Conservation (phyloP, 805 yeast genomes). For the Candida sphagnicola region DNA sequence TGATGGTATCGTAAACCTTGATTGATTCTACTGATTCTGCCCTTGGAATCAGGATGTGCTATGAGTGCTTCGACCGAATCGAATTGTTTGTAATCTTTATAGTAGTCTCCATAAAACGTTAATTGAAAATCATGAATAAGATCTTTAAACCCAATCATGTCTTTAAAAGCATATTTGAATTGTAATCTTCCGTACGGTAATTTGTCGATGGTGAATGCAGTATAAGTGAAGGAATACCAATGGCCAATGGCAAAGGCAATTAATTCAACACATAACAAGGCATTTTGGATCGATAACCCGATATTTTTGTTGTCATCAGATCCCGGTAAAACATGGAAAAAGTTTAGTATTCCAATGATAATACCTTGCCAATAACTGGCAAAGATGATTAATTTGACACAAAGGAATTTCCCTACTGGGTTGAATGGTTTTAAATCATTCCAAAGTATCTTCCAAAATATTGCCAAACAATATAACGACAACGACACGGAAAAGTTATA, state of each 20-base stretch:
- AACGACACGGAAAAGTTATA: slow-evolving; percentile 80
- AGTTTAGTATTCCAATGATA: slow-evolving; percentile 49
- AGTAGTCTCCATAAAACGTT: slow-evolving; percentile 61
- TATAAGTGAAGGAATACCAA: slow-evolving; percentile 77
- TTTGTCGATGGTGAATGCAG: slow-evolving; percentile 57
- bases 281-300: slow-evolving; percentile 70
- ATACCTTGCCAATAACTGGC: slow-evolving; percentile 98
- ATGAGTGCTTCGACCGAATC: slow-evolving; percentile 73
- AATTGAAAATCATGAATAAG: slow-evolving; percentile 75
- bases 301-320: slow-evolving; percentile 25
- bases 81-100: slow-evolving; percentile 72
- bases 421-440: slow-evolving; percentile 70
- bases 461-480: slow-evolving; percentile 79
- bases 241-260: slow-evolving; percentile 86
- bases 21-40: slow-evolving; percentile 64
- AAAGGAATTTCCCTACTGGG: slow-evolving; percentile 89
- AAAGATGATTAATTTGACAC: slow-evolving; percentile 90
- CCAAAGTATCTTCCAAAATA: slow-evolving; percentile 91
- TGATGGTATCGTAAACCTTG: slow-evolving; percentile 80
- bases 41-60: slow-evolving; percentile 63
- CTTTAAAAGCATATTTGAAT: slow-evolving; percentile 62
- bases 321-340: slow-evolving; percentile 43
- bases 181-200: slow-evolving; percentile 69
- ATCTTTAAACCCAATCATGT: slow-evolving; percentile 75
- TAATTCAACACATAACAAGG: slow-evolving; percentile 77